Base-by-base conservation (phyloP, 1,284 basidiomycete genomes). In the Ustilago lituana region DNA sequence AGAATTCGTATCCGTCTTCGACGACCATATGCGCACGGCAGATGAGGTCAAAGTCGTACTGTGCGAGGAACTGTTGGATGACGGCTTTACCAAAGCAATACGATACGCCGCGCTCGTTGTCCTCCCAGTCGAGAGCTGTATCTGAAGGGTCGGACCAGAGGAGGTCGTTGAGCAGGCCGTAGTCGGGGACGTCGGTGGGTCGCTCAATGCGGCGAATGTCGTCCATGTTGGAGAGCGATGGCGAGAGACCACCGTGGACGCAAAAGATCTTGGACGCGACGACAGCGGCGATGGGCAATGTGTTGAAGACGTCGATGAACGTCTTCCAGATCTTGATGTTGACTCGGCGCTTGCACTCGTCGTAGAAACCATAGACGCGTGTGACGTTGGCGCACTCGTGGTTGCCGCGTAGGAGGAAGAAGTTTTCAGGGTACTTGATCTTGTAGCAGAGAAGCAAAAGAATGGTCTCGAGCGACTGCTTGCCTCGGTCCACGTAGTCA, bases 251-350 rank as follows among this genome's bases (percentile, higher is more conserved):
- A 20, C 96, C 96, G 82, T 99, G 96, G 10, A 99, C 95, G 81
- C 95, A 98, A 84, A 99, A 99, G 80, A 99, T 99, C 86, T 99
- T 99, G 76, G 93, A 94, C 11, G 95, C 96, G 48, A 99, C 95
- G 74, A 99, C 92, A 32, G 96, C 94, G 35, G 96, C 94, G 78
- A 99, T 98, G 41, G 96, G 96, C 11, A 99, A 87, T 76, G 93
- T 94, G 85, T 99, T 98, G 88, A 99, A 99, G 38, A 98, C 95
- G 84, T 99, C 96, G 83, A 98, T 93, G 83, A 99, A 98, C 12
- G 94, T 94, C 85, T 98, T 98, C 96, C 96, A 99, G 35, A 93
- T 94, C 86, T 98, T 98, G 87, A 98, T 95, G 84, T 97, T 98
- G 86, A 93, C 95, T 74, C 96, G 89, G 80, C 96, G 90, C 85